Conservation (phyloP, 345 rosid species). For the Salix viminalis region DNA sequence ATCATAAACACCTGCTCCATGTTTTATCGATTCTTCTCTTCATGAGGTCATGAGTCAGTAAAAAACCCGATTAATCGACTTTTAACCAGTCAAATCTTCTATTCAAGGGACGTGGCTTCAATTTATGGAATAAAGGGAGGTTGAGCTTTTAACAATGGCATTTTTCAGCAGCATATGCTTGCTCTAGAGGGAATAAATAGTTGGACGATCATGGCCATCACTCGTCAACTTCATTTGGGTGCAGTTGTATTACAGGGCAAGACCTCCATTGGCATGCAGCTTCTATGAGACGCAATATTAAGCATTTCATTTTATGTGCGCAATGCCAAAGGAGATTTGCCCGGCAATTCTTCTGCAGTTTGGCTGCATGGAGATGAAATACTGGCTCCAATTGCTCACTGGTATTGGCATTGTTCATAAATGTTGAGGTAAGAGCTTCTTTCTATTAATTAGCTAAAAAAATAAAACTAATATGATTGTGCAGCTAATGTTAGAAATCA, state of each 20-base stretch:
- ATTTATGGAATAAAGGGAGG: constrained; percentile 6
- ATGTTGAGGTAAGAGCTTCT: not conserved
- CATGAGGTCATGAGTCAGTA: not conserved
- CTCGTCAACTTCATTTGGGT: not conserved
- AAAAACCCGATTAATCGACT: no score
- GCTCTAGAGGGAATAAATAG: constrained; percentile 23
- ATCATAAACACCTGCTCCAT: no score
- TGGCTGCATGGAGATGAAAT: not conserved
- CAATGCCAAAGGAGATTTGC: constrained; percentile 54
- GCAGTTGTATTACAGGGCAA: constrained; percentile 45
- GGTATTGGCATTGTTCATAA: not conserved
- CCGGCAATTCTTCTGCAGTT: constrained; percentile 44
- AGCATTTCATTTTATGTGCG: constrained; percentile 2
- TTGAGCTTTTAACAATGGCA: constrained; percentile 10
- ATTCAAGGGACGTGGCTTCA: not conserved
- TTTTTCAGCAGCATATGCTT: constrained; percentile 40
- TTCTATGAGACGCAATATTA: not conserved
- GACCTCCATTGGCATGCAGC: constrained; percentile 38
- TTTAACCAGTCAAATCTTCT: not conserved
- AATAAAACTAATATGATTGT: no score
- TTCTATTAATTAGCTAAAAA: not conserved
- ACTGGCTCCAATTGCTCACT: not conserved
- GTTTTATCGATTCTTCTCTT: no score
- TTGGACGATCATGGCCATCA: no score
- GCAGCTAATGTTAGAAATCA: no score